Evolutionary conservation across 164 flowering plant species (phyloP).

Genomic region (Akebia trifoliata): DNA sequence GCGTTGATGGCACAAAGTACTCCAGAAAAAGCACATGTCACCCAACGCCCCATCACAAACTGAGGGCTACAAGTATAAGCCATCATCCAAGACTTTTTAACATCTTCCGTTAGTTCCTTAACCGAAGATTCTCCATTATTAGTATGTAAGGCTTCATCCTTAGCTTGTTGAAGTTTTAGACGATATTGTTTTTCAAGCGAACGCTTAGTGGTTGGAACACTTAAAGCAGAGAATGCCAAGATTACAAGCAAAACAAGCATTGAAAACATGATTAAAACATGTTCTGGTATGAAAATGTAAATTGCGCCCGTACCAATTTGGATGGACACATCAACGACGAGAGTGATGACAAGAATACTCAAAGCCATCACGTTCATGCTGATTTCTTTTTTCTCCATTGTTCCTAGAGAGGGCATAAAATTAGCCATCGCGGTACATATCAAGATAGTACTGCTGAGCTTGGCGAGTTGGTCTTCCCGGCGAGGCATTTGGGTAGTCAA

Average conservation of each 20-base stretch:
- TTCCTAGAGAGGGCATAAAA: slow-evolving; percentile 60
- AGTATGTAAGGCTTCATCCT: slow-evolving; percentile 21
- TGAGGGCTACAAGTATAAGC: slow-evolving; percentile 55
- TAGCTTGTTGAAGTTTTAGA: slow-evolving; percentile 27
- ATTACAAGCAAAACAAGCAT: slow-evolving; percentile 25
- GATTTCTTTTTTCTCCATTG: slow-evolving; percentile 37
- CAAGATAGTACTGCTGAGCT: slow-evolving; percentile 50
- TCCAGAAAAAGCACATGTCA: slow-evolving; percentile 49
- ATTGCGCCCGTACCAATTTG: slow-evolving; percentile 53
- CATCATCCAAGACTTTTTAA: slow-evolving; percentile 57
- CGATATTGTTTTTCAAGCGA: slow-evolving; percentile 29
- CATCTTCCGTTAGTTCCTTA: slow-evolving; percentile 28
- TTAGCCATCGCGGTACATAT: slow-evolving; percentile 50
- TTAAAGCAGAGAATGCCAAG: slow-evolving; percentile 7
- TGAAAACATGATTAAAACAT: slow-evolving; percentile 29
- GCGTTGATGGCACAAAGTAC: slow-evolving; percentile 43
- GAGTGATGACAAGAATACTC: slow-evolving; percentile 48
- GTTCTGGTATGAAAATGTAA: slow-evolving; percentile 40
- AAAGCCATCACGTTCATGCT: slow-evolving; percentile 46
- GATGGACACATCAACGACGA: slow-evolving; percentile 45
- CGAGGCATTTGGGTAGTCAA: slow-evolving; percentile 58
- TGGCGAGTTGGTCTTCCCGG: slow-evolving; percentile 47
- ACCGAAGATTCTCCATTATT: not conserved
- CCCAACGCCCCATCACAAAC: slow-evolving; percentile 55
- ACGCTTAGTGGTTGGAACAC: slow-evolving; percentile 23